Conservation (phyloP, 305 asterid species). For the Fraxinus sp. region DNA sequence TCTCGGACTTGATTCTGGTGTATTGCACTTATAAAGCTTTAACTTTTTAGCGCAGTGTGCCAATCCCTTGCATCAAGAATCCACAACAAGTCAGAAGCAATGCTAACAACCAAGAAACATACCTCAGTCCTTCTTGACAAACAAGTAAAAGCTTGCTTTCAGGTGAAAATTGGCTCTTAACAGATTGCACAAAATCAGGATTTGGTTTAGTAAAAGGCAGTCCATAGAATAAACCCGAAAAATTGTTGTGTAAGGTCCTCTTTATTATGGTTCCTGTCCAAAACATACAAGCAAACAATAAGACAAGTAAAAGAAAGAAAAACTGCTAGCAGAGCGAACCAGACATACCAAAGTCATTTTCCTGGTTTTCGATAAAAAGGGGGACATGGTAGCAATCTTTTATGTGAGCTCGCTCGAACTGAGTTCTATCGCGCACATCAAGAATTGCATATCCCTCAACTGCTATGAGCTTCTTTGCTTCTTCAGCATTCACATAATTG, state of each 20-base stretch:
- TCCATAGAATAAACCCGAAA: constrained; percentile 88
- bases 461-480: constrained; percentile 72
- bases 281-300: background rate
- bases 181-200: constrained; percentile 68
- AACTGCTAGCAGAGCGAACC: background rate
- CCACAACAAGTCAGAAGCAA: background rate
- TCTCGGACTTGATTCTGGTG: background rate
- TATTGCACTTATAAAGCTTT: background rate
- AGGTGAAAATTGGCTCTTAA: constrained; percentile 67
- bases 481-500: constrained; percentile 58
- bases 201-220: constrained; percentile 81
- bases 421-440: constrained; percentile 78
- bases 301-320: background rate
- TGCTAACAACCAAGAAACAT: background rate
- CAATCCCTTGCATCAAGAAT: background rate
- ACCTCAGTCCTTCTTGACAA: constrained; percentile 97
- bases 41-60: background rate
- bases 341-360: constrained; percentile 67
- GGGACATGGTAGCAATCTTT: constrained; percentile 78
- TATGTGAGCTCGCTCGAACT: constrained; percentile 77
- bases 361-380: constrained; percentile 72
- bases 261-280: constrained; percentile 64
- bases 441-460: constrained; percentile 67
- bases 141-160: constrained; percentile 78
- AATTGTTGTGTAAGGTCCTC: constrained; percentile 81